These are phyloP conservation scores for Priceomyces melissophilus DNA, from an alignment of 805 yeast genomes.

Conservation along the genomic window DNA sequence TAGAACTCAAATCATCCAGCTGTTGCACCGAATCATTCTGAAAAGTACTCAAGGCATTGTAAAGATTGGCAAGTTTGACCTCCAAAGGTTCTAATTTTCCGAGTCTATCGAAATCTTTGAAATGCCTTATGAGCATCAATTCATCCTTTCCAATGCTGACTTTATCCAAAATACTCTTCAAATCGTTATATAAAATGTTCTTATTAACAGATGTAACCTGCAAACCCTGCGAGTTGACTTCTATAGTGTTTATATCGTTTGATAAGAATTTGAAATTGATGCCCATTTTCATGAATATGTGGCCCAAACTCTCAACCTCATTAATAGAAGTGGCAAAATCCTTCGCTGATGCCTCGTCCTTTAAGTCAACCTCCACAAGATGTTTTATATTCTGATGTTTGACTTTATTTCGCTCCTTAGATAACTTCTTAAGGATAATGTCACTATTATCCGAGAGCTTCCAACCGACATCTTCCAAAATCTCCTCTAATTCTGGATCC, in stretches of 20 bases:
- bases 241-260: slow-evolving; percentile 67
- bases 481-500: slow-evolving; percentile 53
- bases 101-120: slow-evolving; percentile 47
- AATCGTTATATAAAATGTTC: slow-evolving; percentile 66
- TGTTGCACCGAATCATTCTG: slow-evolving; percentile 40
- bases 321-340: slow-evolving; percentile 31
- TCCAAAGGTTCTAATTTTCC: slow-evolving; percentile 50
- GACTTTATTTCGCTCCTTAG: slow-evolving; percentile 55
- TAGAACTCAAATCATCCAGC: slow-evolving; percentile 49
- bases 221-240: slow-evolving; percentile 71
- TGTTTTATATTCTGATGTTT: slow-evolving; percentile 61
- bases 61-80: slow-evolving; percentile 49
- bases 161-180: slow-evolving; percentile 65
- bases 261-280: slow-evolving; percentile 42
- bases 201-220: slow-evolving; percentile 83
- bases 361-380: slow-evolving; percentile 33
- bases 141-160: slow-evolving; percentile 61
- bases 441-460: slow-evolving; percentile 61
- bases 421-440: slow-evolving; percentile 54
- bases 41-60: slow-evolving; percentile 63
- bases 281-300: slow-evolving; percentile 40
- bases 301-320: slow-evolving; percentile 35
- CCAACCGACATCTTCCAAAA: slow-evolving; percentile 80
- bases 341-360: slow-evolving; percentile 26
- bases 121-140: slow-evolving; percentile 42